Evolutionary conservation across 192 early-diverging fungal species (phyloP), one percentile per base, ranked within the genome.

Genomic region (Backusella macrospora): DNA sequence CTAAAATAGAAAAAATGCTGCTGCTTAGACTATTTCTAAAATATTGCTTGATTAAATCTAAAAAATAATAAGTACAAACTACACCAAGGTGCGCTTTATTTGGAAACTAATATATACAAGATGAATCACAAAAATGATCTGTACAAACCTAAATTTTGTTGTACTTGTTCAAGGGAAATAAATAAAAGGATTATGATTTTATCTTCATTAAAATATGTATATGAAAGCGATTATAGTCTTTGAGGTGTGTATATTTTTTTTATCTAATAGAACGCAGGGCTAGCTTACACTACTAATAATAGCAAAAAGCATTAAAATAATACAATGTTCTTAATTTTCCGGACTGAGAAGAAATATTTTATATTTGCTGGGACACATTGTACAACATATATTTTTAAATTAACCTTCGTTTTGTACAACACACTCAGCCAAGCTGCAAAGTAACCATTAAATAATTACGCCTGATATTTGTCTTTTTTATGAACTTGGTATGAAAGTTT

Each of bases 161-260:
- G 52, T 23, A 59, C 52, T 59, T 59, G 52, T 59, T 59, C 52
- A 59, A 59, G 52, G 52, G 52, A 59, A 49, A 59, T 26, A 59
- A 34, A 34, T n/a, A 9, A 59, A 59, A 59, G 21, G 7, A 26
- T 59, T 23, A 59, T 59, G 26, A 23, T 26, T 5, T 13, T 23
- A 23, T 12, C 29, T 13, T 23, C 52, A 10, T 26, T 52, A 52
- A 52, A 26, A 59, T 4, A 3, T 26, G 13, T 4, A 59, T 12
- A 18, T 59, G 26, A 49, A 49, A 59, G 8, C 18, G 26, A 59
- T 18, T 23, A 26, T 59, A 59, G 23, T 13, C 10, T 59, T 21
- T 59, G 52, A 59, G 26, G 21, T 9, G 26, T 7, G n/a, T n/a
- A n/a, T n/a, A n/a, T 34, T 34, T 34, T 26, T 18, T 49, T 59